phyloP scores from a whole-genome alignment of 257 asterid genomes.

The Rauvolfia tetraphylla region DNA sequence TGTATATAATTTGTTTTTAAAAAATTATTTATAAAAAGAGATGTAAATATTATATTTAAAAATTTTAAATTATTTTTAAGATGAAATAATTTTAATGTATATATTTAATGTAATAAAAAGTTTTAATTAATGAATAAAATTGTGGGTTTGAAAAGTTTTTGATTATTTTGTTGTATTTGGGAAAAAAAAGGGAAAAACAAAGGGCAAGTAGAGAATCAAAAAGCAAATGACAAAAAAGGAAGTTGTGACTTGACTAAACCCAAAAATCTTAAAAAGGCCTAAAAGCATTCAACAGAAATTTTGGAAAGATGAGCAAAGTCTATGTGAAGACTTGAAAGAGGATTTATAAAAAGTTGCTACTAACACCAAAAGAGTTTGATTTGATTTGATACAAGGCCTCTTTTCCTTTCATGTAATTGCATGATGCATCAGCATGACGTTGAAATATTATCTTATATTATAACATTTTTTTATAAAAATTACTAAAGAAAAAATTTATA shows the following conservation, averaged over 20 bases:
- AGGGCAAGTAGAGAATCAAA: constrained; percentile 40
- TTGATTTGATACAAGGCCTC: constrained; percentile 10
- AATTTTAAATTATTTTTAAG: no score
- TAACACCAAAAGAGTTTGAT: constrained; percentile 22
- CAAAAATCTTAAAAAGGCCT: constrained; percentile 23
- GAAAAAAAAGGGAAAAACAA: constrained; percentile 31
- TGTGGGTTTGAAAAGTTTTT: no score
- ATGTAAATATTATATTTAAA: no score
- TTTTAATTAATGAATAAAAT: neutral
- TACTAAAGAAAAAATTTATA: no score
- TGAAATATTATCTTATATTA: neutral
- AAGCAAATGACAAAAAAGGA: constrained; percentile 42
- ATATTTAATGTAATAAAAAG: neutral
- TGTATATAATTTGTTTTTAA: no score
- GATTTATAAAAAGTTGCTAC: constrained; percentile 26
- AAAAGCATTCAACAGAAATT: constrained; percentile 32
- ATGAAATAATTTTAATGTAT: no score
- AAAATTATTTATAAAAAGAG: no score
- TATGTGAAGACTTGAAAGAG: constrained; percentile 33
- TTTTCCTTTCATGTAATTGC: constrained; percentile 7
- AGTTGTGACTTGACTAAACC: constrained; percentile 44
- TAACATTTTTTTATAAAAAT: neutral
- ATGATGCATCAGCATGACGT: constrained; percentile 21
- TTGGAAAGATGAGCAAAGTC: constrained; percentile 26
- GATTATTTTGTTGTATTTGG: no score